Conservation (phyloP, 305 asterid genomes). For the Fraxinus albicans region DNA sequence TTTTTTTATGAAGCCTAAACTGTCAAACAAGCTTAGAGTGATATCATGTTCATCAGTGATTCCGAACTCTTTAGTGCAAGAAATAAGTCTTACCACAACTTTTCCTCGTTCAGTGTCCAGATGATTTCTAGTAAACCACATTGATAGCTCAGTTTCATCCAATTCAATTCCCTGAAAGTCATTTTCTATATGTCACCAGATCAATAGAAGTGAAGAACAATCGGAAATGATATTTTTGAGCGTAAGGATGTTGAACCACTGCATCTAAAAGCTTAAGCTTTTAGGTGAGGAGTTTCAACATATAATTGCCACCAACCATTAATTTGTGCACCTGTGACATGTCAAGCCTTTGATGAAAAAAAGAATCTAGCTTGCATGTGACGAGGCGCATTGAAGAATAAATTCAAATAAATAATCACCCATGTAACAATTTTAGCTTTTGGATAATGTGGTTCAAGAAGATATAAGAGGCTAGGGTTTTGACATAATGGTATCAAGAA, state of each 20-base stretch:
- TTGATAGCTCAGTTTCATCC: constrained; percentile 50
- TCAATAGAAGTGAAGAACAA: constrained; percentile 1
- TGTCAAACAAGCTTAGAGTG: constrained; percentile 17
- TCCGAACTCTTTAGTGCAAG: constrained; percentile 14
- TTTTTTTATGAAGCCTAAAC: constrained; percentile 26
- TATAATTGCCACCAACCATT: background rate
- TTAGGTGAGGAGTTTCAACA: background rate
- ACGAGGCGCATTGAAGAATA: background rate
- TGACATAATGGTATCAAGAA: background rate
- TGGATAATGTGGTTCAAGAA: background rate
- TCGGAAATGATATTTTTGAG: background rate
- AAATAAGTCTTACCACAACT: constrained; percentile 73
- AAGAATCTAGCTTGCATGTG: background rate
- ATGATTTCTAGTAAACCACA: constrained; percentile 61
- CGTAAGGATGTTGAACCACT: background rate
- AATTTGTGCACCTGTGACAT: background rate
- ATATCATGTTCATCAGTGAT: constrained; percentile 11
- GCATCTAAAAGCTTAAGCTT: background rate
- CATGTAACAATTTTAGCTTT: background rate
- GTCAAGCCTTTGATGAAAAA: background rate
- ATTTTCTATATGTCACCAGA: constrained; percentile 17
- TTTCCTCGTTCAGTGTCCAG: constrained; percentile 63
- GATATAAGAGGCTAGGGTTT: background rate
- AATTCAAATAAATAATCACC: background rate
- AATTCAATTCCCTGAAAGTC: constrained; percentile 53